phyloP scores from a whole-genome alignment of 2,329 filamentous ascomycete genomes.

The Fusarium miscanthi region DNA sequence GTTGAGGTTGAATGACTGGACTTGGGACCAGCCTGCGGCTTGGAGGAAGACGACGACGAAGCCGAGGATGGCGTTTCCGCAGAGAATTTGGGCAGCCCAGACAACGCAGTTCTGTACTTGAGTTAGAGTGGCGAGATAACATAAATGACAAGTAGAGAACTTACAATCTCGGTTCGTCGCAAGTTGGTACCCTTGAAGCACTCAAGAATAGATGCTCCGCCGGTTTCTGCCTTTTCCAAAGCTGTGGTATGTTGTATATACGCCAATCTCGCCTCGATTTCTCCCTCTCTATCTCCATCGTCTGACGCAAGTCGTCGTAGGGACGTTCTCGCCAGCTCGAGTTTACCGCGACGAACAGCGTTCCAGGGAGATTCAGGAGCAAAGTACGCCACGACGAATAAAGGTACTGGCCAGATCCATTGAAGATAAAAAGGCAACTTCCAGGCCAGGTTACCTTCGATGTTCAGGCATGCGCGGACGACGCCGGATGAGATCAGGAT shows the following conservation, averaged over 20 bases:
- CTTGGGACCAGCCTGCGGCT: conserved; percentile 51
- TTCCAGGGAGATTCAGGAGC: conserved; percentile 49
- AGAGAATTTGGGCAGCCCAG: conserved; percentile 54
- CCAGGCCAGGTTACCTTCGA: conserved; percentile 51
- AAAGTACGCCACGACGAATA: conserved; percentile 44
- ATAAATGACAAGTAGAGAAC: background rate
- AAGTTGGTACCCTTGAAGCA: conserved; percentile 58
- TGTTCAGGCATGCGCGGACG: conserved; percentile 49
- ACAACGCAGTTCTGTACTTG: conserved; percentile 48
- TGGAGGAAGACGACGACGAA: conserved; percentile 54
- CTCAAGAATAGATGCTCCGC: conserved; percentile 49
- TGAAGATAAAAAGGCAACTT: conserved; percentile 52
- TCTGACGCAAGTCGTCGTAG: background rate
- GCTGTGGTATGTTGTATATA: background rate
- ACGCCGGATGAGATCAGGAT: conserved; percentile 56
- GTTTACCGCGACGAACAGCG: conserved; percentile 44
- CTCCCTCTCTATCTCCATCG: background rate
- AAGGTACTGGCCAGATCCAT: conserved; percentile 49
- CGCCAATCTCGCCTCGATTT: background rate
- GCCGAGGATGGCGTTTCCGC: conserved; percentile 50
- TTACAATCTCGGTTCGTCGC: conserved; percentile 53
- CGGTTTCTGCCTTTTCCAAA: conserved; percentile 51
- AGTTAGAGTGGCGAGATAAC: background rate
- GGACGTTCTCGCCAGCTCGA: conserved; percentile 26
- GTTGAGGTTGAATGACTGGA: conserved; percentile 54